These are phyloP conservation scores for Scedosporium minutisporum DNA, from an alignment of 2,329 filamentous ascomycete species.

Conservation along the genomic window DNA sequence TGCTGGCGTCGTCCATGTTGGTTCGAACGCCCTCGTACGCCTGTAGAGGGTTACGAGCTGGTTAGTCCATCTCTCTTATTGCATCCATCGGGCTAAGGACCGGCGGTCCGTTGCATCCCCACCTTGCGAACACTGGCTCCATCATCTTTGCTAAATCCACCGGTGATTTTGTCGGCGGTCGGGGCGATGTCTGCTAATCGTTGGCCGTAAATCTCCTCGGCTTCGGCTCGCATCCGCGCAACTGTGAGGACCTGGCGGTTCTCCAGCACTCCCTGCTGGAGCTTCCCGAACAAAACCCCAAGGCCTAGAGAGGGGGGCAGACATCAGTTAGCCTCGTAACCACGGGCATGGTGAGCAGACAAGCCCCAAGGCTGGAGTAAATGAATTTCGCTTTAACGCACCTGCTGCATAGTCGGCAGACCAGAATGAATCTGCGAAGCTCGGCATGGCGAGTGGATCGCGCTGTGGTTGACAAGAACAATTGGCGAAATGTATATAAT, in stretches of 20 bases:
- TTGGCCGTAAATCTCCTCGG: constrained; percentile 80
- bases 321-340: constrained; percentile 9
- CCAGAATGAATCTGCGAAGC: constrained; percentile 96
- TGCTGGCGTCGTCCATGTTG: constrained; percentile 85
- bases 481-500: not conserved
- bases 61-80: not conserved
- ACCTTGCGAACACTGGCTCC: constrained; percentile 95
- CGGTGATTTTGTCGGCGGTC: constrained; percentile 68
- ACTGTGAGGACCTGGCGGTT: constrained; percentile 90
- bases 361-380: not conserved
- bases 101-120: constrained; percentile 14
- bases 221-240: constrained; percentile 88
- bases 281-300: constrained; percentile 88
- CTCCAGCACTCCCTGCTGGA: constrained; percentile 91
- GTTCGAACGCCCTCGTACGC: constrained; percentile 87
- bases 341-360: not conserved
- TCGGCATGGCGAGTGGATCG: constrained; percentile 52
- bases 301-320: constrained; percentile 44
- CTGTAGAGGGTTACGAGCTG: constrained; percentile 30
- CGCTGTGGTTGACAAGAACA: not conserved
- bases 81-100: not conserved
- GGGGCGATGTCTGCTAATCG: constrained; percentile 74
- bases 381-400: constrained; percentile 28
- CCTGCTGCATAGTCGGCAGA: constrained; percentile 94
- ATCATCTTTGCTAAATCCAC: constrained; percentile 84